phyloP scores from a whole-genome alignment of 257 asterid genomes.

The Ilex asprella region DNA sequence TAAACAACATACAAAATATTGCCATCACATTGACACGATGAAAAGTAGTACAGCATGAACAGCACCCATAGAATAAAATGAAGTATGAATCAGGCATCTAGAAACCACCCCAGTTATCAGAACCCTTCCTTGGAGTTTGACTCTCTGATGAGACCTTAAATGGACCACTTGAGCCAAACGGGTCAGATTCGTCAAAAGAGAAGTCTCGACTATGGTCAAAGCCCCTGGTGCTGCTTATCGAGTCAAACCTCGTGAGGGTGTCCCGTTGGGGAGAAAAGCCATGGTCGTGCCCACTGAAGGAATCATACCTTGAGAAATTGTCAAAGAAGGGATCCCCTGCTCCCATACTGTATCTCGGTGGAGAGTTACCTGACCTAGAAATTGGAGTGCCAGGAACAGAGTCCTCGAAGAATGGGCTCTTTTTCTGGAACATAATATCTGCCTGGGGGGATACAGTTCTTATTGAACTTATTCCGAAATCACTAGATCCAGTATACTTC shows the following conservation, averaged over 20 bases:
- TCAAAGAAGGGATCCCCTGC: conserved; percentile 55
- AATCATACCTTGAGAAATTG: conserved; percentile 75
- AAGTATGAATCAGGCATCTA: conserved; percentile 11
- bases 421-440: conserved; percentile 45
- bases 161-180: conserved; percentile 85
- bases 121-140: conserved; percentile 40
- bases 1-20: neutral
- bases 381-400: conserved; percentile 68
- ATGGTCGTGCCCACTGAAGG: conserved; percentile 48
- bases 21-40: conserved; percentile 8
- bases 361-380: conserved; percentile 67
- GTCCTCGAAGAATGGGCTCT: conserved; percentile 67
- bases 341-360: conserved; percentile 48
- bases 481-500: conserved; percentile 66
- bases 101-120: conserved; percentile 41
- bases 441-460: conserved; percentile 53
- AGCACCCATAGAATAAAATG: neutral
- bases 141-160: conserved; percentile 73
- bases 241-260: conserved; percentile 71
- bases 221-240: conserved; percentile 62
- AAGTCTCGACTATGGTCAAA: conserved; percentile 53
- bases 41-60: conserved; percentile 4
- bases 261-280: conserved; percentile 51
- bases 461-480: conserved; percentile 61
- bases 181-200: conserved; percentile 86